Percentiles rank a stretch among this genome's conserved stretches.
Conservation (phyloP, 495 filamentous ascomycete species). For the Aspergillus coremiiformis region DNA sequence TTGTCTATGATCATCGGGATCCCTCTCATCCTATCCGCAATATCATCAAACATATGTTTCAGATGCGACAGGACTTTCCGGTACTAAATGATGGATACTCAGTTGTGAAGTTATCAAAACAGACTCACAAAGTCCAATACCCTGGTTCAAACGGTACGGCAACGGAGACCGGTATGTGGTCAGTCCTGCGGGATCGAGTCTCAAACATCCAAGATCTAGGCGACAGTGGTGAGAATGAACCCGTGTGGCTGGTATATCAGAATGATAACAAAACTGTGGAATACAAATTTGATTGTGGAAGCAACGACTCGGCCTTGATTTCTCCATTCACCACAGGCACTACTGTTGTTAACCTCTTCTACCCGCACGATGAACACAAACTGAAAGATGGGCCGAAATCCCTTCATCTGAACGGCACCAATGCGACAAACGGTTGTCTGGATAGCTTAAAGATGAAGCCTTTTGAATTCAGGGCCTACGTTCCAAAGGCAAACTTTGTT, state of each 20-base stretch:
- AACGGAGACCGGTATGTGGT: slow-evolving; percentile 65
- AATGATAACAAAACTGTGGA: slow-evolving; percentile 51
- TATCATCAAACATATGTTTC: slow-evolving; percentile 60
- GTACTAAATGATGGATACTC: slow-evolving; percentile 59
- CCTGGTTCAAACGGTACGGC: slow-evolving; percentile 46
- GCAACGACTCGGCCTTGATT: slow-evolving; percentile 43
- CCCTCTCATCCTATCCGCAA: slow-evolving; percentile 60
- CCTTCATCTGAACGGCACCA: slow-evolving; percentile 39
- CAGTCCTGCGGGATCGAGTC: slow-evolving; percentile 47
- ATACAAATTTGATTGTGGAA: slow-evolving; percentile 55
- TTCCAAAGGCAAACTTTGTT: slow-evolving; percentile 45
- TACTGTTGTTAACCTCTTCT: slow-evolving; percentile 61
- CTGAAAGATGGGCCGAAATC: slow-evolving; percentile 34
- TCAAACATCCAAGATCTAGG: slow-evolving; percentile 46
- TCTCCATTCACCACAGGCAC: slow-evolving; percentile 50
- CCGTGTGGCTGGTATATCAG: slow-evolving; percentile 61
- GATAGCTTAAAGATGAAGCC: slow-evolving; percentile 44
- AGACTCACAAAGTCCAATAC: slow-evolving; percentile 45
- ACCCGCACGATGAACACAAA: slow-evolving; percentile 50
- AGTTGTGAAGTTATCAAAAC: slow-evolving; percentile 53
- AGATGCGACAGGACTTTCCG: slow-evolving; percentile 51
- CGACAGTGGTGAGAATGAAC: slow-evolving; percentile 39
- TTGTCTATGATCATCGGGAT: slow-evolving; percentile 61
- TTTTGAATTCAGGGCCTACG: slow-evolving; percentile 59
- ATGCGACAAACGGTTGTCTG: slow-evolving; percentile 50